Conservation (phyloP, 768 basidiomycete genomes). For the Crepidotus variabilis region DNA sequence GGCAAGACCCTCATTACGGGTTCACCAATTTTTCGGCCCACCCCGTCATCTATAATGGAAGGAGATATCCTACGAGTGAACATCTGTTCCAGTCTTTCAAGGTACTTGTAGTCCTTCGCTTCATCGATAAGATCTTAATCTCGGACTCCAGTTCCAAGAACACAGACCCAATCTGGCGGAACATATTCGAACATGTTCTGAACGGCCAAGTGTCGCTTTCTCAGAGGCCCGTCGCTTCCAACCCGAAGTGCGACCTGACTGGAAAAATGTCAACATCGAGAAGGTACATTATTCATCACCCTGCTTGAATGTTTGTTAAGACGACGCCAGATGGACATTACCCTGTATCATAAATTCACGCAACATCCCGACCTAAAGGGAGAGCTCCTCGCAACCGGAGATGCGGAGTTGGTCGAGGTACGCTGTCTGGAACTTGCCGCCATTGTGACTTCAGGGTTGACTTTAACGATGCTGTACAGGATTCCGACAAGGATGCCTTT, state of each 20-base stretch:
- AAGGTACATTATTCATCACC: slow-evolving; percentile 36
- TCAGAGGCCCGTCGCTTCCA: slow-evolving; percentile 65
- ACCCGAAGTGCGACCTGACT: slow-evolving; percentile 58
- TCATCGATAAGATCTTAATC: not conserved
- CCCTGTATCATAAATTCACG: slow-evolving; percentile 64
- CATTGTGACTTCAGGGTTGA: not conserved
- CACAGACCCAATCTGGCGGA: slow-evolving; percentile 62
- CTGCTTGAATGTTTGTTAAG: not conserved
- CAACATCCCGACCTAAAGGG: slow-evolving; percentile 60
- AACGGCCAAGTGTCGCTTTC: slow-evolving; percentile 59
- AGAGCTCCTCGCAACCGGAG: slow-evolving; percentile 60
- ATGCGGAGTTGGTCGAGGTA: slow-evolving; percentile 69
- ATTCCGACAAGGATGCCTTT: slow-evolving; percentile 74
- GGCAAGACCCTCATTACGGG: slow-evolving; percentile 59
- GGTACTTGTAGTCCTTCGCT: slow-evolving; percentile 26
- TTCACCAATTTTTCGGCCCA: slow-evolving; percentile 76
- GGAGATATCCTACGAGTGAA: slow-evolving; percentile 70
- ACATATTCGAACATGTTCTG: slow-evolving; percentile 62
- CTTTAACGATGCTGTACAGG: slow-evolving; percentile 30
- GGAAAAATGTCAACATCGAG: slow-evolving; percentile 65
- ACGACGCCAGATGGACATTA: slow-evolving; percentile 55
- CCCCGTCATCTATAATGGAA: slow-evolving; percentile 56
- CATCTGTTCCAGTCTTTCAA: slow-evolving; percentile 78
- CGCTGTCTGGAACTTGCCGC: slow-evolving; percentile 7
- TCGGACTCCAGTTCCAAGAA: slow-evolving; percentile 47